Base-by-base conservation (phyloP, 2,329 filamentous ascomycete genomes). In the Thermoascus crustaceus region DNA sequence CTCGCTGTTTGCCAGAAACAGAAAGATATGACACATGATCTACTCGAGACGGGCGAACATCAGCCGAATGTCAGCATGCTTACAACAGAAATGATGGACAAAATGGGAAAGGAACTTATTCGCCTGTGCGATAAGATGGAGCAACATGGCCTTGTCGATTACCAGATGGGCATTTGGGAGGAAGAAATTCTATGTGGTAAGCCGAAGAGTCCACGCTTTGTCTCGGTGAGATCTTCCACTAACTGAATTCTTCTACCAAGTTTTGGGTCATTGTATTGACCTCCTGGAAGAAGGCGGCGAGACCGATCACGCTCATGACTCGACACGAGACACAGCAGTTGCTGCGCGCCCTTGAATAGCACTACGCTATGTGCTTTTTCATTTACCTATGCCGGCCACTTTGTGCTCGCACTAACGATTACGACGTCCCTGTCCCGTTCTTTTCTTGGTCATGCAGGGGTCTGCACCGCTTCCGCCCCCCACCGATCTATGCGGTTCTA, bases 81-180 rank as follows among this genome's bases (percentile, higher is more conserved):
- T 49, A 73, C 75, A 20, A 69, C 75, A 45, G 79, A 82, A 2
- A 73, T 70, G 16, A 69, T 96, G 32, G 78, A 84, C 50, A 80
- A 78, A 47, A 80, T 96, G 75, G 86, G 85, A 8, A 80, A 82
- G 36, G 82, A 94, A 50, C 63, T 98, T 19, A 74, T 94, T 37
- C 75, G 79, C 33, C 69, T 94, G 33, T 94, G 88, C 56, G 87
- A 96, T 56, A 76, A 76, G 33, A 75, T 96, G 43, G 89, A 96
- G 60, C 80, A 82, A 47, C 81, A 93, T 55, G 91, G 91, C n/a
- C 67, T 98, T 31, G 86, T 98, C 7, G 91, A 98, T 64, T 98
- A 96, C 58, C 83, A 96, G 53, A 93, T 94, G 66, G 91, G 91
- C 6, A 85, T 96, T 17, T 93, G 86, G 76, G 91, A 96, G 62